phyloP scores from a whole-genome alignment of 1,284 basidiomycete genomes.

The Agroathelia rolfsii region DNA sequence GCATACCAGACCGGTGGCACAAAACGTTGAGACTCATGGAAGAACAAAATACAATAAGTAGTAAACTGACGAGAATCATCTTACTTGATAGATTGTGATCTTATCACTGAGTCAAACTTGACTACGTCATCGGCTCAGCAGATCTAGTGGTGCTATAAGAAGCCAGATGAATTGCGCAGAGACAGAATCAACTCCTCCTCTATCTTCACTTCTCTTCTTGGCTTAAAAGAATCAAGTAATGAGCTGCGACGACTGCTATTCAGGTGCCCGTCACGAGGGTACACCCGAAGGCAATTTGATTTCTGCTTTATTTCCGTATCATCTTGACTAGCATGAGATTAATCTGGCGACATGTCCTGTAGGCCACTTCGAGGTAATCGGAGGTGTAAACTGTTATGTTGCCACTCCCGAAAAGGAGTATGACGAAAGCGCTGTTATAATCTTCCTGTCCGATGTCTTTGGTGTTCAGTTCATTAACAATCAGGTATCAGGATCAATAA shows the following conservation, averaged over 20 bases:
- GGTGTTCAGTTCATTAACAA: constrained; percentile 51
- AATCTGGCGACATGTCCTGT: constrained; percentile 2
- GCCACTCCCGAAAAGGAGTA: constrained; percentile 38
- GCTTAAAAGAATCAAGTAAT: constrained; percentile 1
- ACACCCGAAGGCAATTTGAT: constrained; percentile 32
- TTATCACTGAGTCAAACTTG: too few species aligned
- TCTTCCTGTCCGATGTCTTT: constrained; percentile 55
- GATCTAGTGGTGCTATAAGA: too few species aligned
- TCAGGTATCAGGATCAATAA: constrained; percentile 20
- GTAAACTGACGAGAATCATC: too few species aligned
- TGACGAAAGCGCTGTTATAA: constrained; percentile 45
- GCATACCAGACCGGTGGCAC: too few species aligned
- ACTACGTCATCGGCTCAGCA: too few species aligned
- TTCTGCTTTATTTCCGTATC: neutral
- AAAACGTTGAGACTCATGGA: too few species aligned
- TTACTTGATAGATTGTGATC: too few species aligned
- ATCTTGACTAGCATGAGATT: neutral
- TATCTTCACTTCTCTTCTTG: neutral
- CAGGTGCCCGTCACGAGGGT: constrained; percentile 50
- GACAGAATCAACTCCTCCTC: too few species aligned
- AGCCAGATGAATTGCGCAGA: too few species aligned
- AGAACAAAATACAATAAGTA: too few species aligned
- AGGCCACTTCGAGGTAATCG: constrained; percentile 29
- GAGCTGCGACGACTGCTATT: constrained; percentile 1
- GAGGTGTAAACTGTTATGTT: constrained; percentile 41